Percentiles rank a stretch among this genome's conserved stretches.
Conservation (phyloP, 2,329 filamentous ascomycete genomes). For the Pleomassaria siparia region DNA sequence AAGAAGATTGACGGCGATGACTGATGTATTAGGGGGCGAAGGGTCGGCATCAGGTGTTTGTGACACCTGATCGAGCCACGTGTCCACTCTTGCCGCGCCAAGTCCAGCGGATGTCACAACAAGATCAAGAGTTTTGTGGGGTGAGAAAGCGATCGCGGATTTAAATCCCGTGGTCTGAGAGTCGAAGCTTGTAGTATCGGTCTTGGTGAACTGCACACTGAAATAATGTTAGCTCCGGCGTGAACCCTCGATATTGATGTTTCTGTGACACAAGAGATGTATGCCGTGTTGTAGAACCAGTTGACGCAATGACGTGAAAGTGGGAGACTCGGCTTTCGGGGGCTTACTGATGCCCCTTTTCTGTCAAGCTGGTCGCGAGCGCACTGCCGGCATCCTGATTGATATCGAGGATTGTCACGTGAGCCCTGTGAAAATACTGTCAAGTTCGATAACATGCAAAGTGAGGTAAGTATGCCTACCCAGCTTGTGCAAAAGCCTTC, state of each 20-base stretch:
- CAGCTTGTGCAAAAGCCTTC: conserved; percentile 22
- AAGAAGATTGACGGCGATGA: conserved; percentile 28
- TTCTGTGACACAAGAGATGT: not conserved
- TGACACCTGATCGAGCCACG: conserved; percentile 10
- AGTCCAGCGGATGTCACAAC: conserved; percentile 32
- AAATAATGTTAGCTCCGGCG: not conserved
- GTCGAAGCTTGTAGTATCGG: conserved; percentile 27
- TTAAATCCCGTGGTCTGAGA: conserved; percentile 35
- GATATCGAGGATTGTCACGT: conserved; percentile 29
- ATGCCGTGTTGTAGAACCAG: not conserved
- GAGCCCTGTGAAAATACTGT: conserved; percentile 16
- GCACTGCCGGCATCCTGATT: conserved; percentile 15
- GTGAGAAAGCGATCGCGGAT: conserved; percentile 21
- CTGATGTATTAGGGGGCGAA: conserved; percentile 25
- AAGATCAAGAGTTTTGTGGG: conserved; percentile 26
- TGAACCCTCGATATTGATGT: not conserved
- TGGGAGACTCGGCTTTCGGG: not conserved
- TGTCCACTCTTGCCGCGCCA: conserved; percentile 1
- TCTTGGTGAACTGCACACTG: conserved; percentile 30
- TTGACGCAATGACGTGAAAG: no score
- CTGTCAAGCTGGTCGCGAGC: conserved; percentile 9
- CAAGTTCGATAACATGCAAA: not conserved
- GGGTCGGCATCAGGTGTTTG: conserved; percentile 7
- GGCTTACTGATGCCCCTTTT: conserved; percentile 17
- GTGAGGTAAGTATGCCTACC: conserved; percentile 13